phyloP scores from a whole-genome alignment of 495 filamentous ascomycete species.

The Rhizodiscina lignyota region DNA sequence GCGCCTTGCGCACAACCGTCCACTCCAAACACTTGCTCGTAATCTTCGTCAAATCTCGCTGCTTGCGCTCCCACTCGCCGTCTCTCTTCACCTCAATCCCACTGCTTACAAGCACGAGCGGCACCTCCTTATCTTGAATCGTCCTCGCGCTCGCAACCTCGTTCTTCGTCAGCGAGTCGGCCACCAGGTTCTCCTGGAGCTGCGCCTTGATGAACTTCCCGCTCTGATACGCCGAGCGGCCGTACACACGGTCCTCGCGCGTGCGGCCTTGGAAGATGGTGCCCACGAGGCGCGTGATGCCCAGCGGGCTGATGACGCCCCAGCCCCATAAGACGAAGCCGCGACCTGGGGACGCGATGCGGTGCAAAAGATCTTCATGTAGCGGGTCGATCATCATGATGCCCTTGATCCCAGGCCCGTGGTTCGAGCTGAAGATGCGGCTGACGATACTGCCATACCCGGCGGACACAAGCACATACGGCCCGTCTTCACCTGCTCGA shows the following conservation, averaged over 20 bases:
- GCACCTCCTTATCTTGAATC: conserved; percentile 58
- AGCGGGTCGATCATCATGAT: conserved; percentile 74
- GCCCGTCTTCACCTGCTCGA: conserved; percentile 63
- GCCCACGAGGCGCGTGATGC: conserved; percentile 58
- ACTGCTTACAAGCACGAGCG: conserved; percentile 68
- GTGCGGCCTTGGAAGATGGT: conserved; percentile 64
- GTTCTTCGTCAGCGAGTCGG: conserved; percentile 59
- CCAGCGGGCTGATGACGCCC: conserved; percentile 71
- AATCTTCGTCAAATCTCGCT: conserved; percentile 65
- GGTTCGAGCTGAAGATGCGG: conserved; percentile 73
- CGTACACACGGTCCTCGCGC: conserved; percentile 72
- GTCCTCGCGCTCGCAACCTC: conserved; percentile 60
- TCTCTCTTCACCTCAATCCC: conserved; percentile 41
- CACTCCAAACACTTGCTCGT: conserved; percentile 62
- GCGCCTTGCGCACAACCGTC: conserved; percentile 73
- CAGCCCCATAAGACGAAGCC: conserved; percentile 77
- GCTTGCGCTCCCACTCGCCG: conserved; percentile 56
- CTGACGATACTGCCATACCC: conserved; percentile 74
- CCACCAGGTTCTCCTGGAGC: conserved; percentile 84
- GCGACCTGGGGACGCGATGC: conserved; percentile 44
- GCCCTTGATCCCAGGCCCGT: conserved; percentile 52
- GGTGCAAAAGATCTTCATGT: conserved; percentile 65
- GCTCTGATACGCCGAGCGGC: conserved; percentile 55
- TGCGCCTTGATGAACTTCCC: conserved; percentile 75
- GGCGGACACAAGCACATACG: conserved; percentile 59